A percentile compares a stretch with the other conserved stretches of the same genome.
These are phyloP conservation scores for Emericellopsis atlantica DNA, from an alignment of 2,329 filamentous ascomycete species.

Conservation along the genomic window DNA sequence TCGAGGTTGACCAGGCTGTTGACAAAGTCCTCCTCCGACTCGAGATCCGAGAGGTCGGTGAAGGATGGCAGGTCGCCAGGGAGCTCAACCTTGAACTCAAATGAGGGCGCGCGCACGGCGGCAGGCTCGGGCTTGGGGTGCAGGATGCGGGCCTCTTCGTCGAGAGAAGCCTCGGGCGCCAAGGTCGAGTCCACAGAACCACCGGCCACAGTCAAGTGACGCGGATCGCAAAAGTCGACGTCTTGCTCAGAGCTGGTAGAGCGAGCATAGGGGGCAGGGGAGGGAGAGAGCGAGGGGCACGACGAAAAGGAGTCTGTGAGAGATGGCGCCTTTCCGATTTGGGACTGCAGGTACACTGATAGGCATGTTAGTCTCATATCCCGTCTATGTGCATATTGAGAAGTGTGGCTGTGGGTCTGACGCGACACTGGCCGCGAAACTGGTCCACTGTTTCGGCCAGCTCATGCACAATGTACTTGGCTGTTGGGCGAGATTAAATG, in stretches of 20 bases:
- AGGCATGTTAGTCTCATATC: constrained; percentile 21
- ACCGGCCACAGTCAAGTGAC: constrained; percentile 66
- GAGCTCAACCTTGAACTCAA: constrained; percentile 38
- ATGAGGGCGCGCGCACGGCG: constrained; percentile 24
- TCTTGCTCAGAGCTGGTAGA: constrained; percentile 58
- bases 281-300: constrained; percentile 78
- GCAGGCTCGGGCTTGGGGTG: constrained; percentile 32
- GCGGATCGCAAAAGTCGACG: constrained; percentile 82
- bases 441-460: background rate
- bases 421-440: background rate
- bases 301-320: constrained; percentile 41
- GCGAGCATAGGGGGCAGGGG: constrained; percentile 65
- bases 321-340: constrained; percentile 39
- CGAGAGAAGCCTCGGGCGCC: constrained; percentile 51
- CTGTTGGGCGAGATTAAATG: background rate
- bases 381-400: constrained; percentile 7
- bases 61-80: constrained; percentile 57
- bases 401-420: background rate
- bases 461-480: background rate
- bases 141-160: constrained; percentile 28
- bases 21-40: constrained; percentile 76
- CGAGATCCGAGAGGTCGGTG: constrained; percentile 78
- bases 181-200: constrained; percentile 33
- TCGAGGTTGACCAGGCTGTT: constrained; percentile 59
- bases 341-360: constrained; percentile 37